Evolutionary conservation across 1,139 yeast species (phyloP), one percentile per base, ranked within the genome.

Genomic region (Arxiozyma bovina): DNA sequence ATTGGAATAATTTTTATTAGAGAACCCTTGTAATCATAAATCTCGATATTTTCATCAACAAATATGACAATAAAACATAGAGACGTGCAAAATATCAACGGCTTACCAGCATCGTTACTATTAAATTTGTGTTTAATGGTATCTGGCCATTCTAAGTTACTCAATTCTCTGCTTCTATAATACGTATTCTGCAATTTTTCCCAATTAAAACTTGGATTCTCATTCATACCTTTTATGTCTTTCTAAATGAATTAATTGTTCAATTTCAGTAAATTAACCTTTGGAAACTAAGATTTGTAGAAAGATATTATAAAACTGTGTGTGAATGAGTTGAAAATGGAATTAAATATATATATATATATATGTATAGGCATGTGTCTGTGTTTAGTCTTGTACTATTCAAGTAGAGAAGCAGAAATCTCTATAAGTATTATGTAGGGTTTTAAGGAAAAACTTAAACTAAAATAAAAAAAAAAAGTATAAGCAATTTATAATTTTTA

Each of bases 161-260:
- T 55, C 44, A 68, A 48, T 27, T 52, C 70, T 38, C 78, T 69
- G 27, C 76, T 73, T 55, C 82, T 73, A 61, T 85, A 85, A 63
- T 77, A 83, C 4, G 81, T 85, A 64, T 82, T 81, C 53, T 76
- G 80, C 40, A 84, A 73, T 61, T 78, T 74, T 66, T 83, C 88
- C 90, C 90, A 84, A 52, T 75, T 74, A 53, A 75, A 65, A 59
- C 79, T 76, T 9, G 81, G 82, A 61, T 75, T 77, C 51, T 38
- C 45, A 25, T 48, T 54, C 54, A 42, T 53, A 17, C 20, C 18
- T 15, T 25, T 25, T 45, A 15, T 48, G 2, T 45, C 6, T 34
- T 2, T 15, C n/a, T 34, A 6, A 34, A 34, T 34, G n/a, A 34
- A 15, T 25, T 25, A 25, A 6, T 15, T 34, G 17, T 34, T 8